Base-by-base conservation (phyloP, 352 stramenopile species). In the Globisporangium iwayamae region DNA sequence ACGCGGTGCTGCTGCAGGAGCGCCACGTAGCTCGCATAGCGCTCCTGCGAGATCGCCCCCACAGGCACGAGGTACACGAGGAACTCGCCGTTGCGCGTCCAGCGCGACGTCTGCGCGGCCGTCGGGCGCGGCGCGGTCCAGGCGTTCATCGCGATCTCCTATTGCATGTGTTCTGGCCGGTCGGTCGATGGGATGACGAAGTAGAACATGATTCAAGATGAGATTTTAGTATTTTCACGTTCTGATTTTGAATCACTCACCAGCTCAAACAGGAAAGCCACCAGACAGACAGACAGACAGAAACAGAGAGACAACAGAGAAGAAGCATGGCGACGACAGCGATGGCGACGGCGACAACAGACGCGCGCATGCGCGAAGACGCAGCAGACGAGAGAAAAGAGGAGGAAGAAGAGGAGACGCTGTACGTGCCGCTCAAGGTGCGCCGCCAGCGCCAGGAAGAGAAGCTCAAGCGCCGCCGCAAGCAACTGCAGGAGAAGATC, bases 351-450 rank as follows among this genome's bases (percentile, higher is more conserved):
- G 16, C 7, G 47, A 63, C 62, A 48, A 52, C 20, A 14, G 14
- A 70, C 55, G 47, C 58, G n/a, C 45, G 18, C 59, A 57, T 54
- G 20, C 28, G 25, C 50, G 38, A 70, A 55, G 36, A 14, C 22
- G 51, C 43, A 55, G 14, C 30, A 43, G 13, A 28, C 13, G 53
- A 60, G 25, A 43, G 56, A 28, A 52, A 9, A 9, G 43, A 36
- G 5, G 32, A 61, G 34, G 28, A 34, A 25, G 36, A 63, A 9
- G 78, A 84, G 0, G 78, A 83, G 68, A 10, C 67, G 69, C 72
- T 95, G 68, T 95, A 93, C 50, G 82, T 95, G 58, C 83, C 86
- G 66, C 79, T 93, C 0, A 92, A 91, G 65, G 76, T 91, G 69
- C 79, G 86, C 0, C 84, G 84, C 20, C 71, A 78, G 60, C 76